phyloP scores from a whole-genome alignment of 179 eudicot species.

The Beta lomatogona region DNA sequence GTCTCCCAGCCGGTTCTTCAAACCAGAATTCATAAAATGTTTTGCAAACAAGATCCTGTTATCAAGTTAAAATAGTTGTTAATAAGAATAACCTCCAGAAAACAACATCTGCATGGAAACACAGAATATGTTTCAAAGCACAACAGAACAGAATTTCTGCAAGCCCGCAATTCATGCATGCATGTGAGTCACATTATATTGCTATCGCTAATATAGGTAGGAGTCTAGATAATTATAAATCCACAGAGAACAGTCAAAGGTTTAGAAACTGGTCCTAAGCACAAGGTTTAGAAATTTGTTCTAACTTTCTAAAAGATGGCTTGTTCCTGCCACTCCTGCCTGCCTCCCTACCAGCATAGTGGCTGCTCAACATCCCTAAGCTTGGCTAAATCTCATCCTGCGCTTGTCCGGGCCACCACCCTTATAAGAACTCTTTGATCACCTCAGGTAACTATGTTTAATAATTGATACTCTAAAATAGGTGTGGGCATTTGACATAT shows the following conservation, averaged over 20 bases:
- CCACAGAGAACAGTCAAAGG: background rate
- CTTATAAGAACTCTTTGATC: background rate
- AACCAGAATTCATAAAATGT: constrained; percentile 99
- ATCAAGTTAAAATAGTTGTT: constrained; percentile 15
- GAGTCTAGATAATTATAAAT: background rate
- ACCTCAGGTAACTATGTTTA: background rate
- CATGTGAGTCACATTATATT: background rate
- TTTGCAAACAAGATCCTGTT: constrained; percentile 97
- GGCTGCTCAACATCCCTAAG: background rate
- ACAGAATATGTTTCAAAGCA: background rate
- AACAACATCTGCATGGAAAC: constrained; percentile 15
- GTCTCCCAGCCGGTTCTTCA: constrained; percentile 84
- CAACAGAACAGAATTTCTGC: constrained; percentile 1
- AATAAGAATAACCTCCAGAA: constrained; percentile 4
- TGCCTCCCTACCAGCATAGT: background rate
- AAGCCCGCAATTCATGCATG: background rate
- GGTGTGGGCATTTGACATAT: background rate
- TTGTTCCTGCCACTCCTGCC: no score
- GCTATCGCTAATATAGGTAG: background rate
- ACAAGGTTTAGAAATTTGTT: background rate
- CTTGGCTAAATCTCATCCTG: background rate
- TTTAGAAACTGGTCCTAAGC: background rate
- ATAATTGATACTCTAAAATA: background rate
- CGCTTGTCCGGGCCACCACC: background rate
- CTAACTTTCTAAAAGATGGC: no score